A percentile compares a stretch with the other conserved stretches of the same genome.
Conservation (phyloP, 345 rosid species). For the Psidium guajava region DNA sequence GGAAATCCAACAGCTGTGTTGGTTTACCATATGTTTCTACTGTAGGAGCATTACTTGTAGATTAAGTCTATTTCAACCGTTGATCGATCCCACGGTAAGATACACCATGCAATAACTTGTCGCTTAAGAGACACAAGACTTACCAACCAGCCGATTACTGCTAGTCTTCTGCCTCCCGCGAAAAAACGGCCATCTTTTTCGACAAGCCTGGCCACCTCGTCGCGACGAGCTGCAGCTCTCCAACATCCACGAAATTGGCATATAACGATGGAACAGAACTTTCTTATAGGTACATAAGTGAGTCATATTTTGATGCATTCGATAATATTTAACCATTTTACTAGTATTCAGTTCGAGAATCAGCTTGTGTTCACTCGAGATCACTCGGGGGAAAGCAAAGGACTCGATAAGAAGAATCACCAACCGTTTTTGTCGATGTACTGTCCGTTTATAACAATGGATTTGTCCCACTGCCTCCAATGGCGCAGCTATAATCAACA, state of each 20-base stretch:
- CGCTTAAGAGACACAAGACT: not conserved
- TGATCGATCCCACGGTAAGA: not conserved
- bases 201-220: conserved; percentile 37
- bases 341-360: not conserved
- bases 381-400: not conserved
- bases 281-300: not conserved
- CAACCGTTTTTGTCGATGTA: conserved; percentile 40
- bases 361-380: not conserved
- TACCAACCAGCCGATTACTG: conserved; percentile 52
- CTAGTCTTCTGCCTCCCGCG: conserved; percentile 45
- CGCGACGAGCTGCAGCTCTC: not conserved
- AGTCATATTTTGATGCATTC: not conserved
- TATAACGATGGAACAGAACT: not conserved
- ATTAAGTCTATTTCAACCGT: not conserved
- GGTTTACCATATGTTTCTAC: not conserved
- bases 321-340: not conserved
- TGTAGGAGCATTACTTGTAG: not conserved
- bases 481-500: conserved; percentile 33
- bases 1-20: not conserved
- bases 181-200: conserved; percentile 31
- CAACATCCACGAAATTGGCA: rapidly evolving
- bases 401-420: not conserved
- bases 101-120: not conserved
- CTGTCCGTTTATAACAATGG: conserved; percentile 9
- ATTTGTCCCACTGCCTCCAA: conserved; percentile 78